These are phyloP conservation scores for Cyclotella cryptica DNA, from an alignment of 108 stramenopile species.

Conservation along the genomic window DNA sequence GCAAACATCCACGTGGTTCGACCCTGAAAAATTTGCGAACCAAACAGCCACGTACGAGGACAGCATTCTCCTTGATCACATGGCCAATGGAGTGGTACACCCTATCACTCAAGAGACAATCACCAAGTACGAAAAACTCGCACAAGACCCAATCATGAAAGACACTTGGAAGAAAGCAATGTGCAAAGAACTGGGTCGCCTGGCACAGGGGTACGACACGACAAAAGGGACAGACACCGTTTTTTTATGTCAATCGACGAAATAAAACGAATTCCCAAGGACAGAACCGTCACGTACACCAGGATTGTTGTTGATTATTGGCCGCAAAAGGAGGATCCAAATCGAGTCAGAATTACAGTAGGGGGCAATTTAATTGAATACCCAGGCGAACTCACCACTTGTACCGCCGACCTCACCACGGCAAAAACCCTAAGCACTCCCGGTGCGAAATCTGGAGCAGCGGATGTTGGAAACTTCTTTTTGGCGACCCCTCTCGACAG, in stretches of 20 bases:
- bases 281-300: neutral
- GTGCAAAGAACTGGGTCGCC: slow-evolving; percentile 45
- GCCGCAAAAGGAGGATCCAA: neutral
- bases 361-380: slow-evolving; percentile 9
- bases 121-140: slow-evolving; percentile 38
- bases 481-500: slow-evolving; percentile 46
- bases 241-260: neutral
- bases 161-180: slow-evolving; percentile 26
- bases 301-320: neutral
- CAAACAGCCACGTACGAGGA: too few relatives aligned
- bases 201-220: slow-evolving; percentile 37
- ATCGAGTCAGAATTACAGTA: neutral
- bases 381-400: slow-evolving; percentile 20
- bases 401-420: neutral
- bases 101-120: slow-evolving; percentile 2
- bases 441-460: neutral
- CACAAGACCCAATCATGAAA: neutral
- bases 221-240: slow-evolving; percentile 20
- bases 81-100: neutral
- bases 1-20: too few relatives aligned
- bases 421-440: slow-evolving; percentile 30
- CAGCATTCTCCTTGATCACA: too few relatives aligned
- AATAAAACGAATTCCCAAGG: slow-evolving; percentile 14
- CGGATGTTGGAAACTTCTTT: slow-evolving; percentile 32
- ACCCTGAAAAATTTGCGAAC: too few relatives aligned